Percentiles rank a stretch among this genome's conserved stretches.
These are phyloP conservation scores for Nowakowskiella sp. DNA, from an alignment of 192 early-diverging fungal species.

Conservation along the genomic window DNA sequence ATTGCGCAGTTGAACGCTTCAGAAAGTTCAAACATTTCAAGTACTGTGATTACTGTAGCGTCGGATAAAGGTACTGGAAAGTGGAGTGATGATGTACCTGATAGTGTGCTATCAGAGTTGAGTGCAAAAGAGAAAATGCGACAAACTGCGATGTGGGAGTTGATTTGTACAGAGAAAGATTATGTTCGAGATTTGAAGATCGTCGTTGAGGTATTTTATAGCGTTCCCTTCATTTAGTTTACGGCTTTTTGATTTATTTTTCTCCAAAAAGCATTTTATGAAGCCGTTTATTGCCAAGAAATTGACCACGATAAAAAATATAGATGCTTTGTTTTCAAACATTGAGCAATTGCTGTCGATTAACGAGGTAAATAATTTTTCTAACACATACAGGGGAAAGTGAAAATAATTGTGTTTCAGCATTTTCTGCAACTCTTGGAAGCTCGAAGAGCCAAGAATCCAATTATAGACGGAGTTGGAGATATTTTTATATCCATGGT, in stretches of 20 bases:
- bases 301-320: constrained; percentile 20
- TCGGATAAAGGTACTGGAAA: too few species aligned
- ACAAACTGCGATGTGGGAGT: constrained; percentile 38
- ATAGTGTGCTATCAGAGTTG: constrained; percentile 14
- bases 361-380: constrained; percentile 37
- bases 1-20: too few species aligned
- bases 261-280: constrained; percentile 30
- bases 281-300: constrained; percentile 31
- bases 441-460: constrained; percentile 5
- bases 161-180: constrained; percentile 41
- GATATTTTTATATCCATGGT: constrained; percentile 34
- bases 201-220: constrained; percentile 33
- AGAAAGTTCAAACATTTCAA: too few species aligned
- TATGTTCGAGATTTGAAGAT: constrained; percentile 46
- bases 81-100: constrained; percentile 25
- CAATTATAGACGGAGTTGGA: constrained; percentile 29
- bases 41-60: too few species aligned
- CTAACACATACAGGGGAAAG: neutral
- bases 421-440: constrained; percentile 4
- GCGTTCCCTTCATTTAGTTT: neutral
- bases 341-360: constrained; percentile 34
- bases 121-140: constrained; percentile 12
- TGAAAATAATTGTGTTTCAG: neutral
- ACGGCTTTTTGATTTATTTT: neutral
- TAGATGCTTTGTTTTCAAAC: constrained; percentile 39